Percentiles rank a stretch among this genome's conserved stretches.
phyloP scores from a whole-genome alignment of 2,329 filamentous ascomycete genomes.

The Beauveria sp. region DNA sequence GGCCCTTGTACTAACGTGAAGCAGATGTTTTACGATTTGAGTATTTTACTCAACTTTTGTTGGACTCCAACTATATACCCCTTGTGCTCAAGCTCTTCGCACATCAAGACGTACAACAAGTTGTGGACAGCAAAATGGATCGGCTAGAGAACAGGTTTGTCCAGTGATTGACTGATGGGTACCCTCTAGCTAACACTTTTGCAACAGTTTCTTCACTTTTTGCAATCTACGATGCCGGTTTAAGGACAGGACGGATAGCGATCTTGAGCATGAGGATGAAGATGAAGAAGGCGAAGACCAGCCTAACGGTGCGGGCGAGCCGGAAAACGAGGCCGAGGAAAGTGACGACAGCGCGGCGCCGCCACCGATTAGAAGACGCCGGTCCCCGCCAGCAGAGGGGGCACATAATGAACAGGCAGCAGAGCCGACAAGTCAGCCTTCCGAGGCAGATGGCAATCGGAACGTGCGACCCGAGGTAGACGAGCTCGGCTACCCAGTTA shows the following conservation, averaged over 20 bases:
- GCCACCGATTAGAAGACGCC: conserved; percentile 65
- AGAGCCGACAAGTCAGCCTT: conserved; percentile 14
- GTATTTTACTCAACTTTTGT: conserved; percentile 83
- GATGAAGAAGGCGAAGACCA: conserved; percentile 15
- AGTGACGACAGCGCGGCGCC: conserved; percentile 74
- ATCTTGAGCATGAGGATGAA: conserved; percentile 19
- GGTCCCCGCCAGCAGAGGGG: conserved; percentile 30
- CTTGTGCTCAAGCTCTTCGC: conserved; percentile 89
- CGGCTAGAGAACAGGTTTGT: conserved; percentile 69
- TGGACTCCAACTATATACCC: conserved; percentile 93
- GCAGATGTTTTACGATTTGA: conserved; percentile 90
- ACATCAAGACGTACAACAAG: conserved; percentile 85
- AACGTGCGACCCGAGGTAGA: conserved; percentile 59
- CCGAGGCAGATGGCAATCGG: conserved; percentile 23
- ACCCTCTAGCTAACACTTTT: conserved; percentile 15
- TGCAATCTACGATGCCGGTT: conserved; percentile 62
- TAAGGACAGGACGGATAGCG: conserved; percentile 26
- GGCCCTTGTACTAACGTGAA: conserved; percentile 13
- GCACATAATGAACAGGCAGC: conserved; percentile 16
- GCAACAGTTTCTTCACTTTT: conserved; percentile 75
- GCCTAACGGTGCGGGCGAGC: conserved; percentile 24
- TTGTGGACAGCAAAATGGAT: conserved; percentile 79
- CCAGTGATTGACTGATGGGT: neutral
- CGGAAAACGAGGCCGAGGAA: conserved; percentile 28
- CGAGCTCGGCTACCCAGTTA: conserved; percentile 75